Conservation (phyloP, 805 yeast species). For the Zygoascus tannicola region DNA sequence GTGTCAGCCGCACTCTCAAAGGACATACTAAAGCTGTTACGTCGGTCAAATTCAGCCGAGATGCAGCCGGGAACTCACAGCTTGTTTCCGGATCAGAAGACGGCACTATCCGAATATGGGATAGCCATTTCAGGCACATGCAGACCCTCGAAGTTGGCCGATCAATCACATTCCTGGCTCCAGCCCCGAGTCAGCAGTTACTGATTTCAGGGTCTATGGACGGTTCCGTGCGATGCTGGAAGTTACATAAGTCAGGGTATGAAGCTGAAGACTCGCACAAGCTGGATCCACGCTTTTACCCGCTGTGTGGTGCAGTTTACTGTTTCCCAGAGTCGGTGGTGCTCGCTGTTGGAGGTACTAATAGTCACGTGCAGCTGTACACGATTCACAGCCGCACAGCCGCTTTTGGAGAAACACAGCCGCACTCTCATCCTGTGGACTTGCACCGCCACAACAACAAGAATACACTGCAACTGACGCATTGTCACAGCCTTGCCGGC, state of each 20-base stretch:
- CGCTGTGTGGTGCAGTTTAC: conserved; percentile 20
- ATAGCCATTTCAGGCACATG: conserved; percentile 12
- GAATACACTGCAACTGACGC: too few species aligned
- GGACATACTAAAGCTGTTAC: conserved; percentile 44
- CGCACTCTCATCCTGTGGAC: too few species aligned
- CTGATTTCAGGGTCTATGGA: conserved; percentile 51
- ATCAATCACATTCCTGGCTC: conserved; percentile 49
- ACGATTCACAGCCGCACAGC: conserved; percentile 42
- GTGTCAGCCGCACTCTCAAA: conserved; percentile 10
- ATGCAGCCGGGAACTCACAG: conserved; percentile 22
- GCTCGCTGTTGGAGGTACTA: conserved; percentile 29
- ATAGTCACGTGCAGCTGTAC: conserved; percentile 42
- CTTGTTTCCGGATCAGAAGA: conserved; percentile 66
- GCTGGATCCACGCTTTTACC: conserved; percentile 22
- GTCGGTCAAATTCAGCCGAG: conserved; percentile 50
- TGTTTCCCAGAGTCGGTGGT: conserved; percentile 10
- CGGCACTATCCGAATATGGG: conserved; percentile 53
- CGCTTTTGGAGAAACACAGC: too few species aligned
- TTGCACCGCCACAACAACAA: too few species aligned
- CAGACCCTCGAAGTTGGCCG: conserved; percentile 32
- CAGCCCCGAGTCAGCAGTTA: conserved; percentile 31
- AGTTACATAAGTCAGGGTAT: too few species aligned
- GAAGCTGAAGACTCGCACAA: too few species aligned
- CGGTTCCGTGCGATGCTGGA: conserved; percentile 52
- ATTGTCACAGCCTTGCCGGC: conserved; percentile 40